Conservation (phyloP, 148 eudicot genomes). For the Heliosperma pusillum region DNA sequence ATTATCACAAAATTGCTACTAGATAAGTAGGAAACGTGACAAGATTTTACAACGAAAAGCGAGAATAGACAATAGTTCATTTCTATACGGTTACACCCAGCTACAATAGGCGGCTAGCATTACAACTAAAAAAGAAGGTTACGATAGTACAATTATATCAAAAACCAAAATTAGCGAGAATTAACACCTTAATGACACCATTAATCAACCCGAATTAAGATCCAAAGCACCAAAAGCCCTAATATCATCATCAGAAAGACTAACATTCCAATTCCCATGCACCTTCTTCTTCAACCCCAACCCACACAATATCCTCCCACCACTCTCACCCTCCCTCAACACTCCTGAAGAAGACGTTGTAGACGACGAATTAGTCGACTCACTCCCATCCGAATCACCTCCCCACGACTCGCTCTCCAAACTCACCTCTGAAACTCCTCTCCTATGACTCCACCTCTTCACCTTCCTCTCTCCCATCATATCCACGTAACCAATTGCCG, state of each 20-base stretch:
- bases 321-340: conserved; percentile 51
- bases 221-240: conserved; percentile 28
- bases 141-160: too few species aligned
- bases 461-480: conserved; percentile 34
- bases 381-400: conserved; percentile 57
- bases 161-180: too few species aligned
- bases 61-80: too few species aligned
- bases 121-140: too few species aligned
- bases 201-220: conserved; percentile 18
- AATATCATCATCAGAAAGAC: conserved; percentile 52
- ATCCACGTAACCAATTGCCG: conserved; percentile 62
- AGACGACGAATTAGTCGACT: conserved; percentile 49
- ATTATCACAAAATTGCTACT: too few species aligned
- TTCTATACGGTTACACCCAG: too few species aligned
- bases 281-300: conserved; percentile 53
- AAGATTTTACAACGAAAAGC: too few species aligned
- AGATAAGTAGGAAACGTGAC: too few species aligned
- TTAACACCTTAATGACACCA: too few species aligned
- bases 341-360: conserved; percentile 35
- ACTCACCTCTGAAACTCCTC: conserved; percentile 29
- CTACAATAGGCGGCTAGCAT: too few species aligned
- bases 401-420: conserved; percentile 43
- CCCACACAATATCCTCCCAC: conserved; percentile 57
- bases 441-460: conserved; percentile 28
- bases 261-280: conserved; percentile 19